Evolutionary conservation across 1,284 basidiomycete genomes (phyloP).

Genomic region (Takashimella koratensis): DNA sequence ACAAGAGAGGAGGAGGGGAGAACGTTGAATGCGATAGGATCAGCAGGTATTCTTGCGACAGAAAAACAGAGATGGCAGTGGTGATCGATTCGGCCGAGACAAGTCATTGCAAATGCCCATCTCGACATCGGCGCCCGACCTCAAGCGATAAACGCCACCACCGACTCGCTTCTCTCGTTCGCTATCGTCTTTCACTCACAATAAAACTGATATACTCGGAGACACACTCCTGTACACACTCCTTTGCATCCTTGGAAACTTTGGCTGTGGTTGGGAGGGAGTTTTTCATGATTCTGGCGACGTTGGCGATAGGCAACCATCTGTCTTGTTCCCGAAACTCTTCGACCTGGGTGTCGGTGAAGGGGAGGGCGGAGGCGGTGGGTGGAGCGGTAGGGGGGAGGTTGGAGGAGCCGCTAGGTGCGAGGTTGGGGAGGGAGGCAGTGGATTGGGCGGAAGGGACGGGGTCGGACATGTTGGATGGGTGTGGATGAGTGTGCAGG

Average conservation of each 20-base stretch:
- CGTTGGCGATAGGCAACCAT: constrained; percentile 90
- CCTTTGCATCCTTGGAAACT: constrained; percentile 94
- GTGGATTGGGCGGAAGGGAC: not conserved
- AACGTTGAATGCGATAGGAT: not conserved
- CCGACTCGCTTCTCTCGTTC: too few relatives aligned
- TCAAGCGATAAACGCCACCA: not conserved
- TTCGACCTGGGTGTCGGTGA: constrained; percentile 85
- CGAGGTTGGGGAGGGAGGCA: constrained; percentile 9
- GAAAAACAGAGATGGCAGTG: too few relatives aligned
- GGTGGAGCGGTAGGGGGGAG: constrained; percentile 15
- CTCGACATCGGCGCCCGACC: too few relatives aligned
- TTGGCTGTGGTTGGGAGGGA: constrained; percentile 86
- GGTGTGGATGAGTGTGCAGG: constrained; percentile 1
- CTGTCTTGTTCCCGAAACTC: constrained; percentile 89
- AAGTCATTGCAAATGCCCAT: too few relatives aligned
- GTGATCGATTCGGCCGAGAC: too few relatives aligned
- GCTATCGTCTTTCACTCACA: constrained; percentile 33
- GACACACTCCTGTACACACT: constrained; percentile 93
- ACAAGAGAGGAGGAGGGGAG: not conserved
- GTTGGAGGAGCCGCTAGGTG: constrained; percentile 4
- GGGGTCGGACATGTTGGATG: not conserved
- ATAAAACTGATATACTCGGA: constrained; percentile 96
- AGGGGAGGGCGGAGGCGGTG: constrained; percentile 35
- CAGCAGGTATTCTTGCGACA: not conserved
- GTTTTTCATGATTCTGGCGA: constrained; percentile 90